A percentile compares a stretch with the other conserved stretches of the same genome.
These are phyloP conservation scores for Ophiostoma perfectum DNA, from an alignment of 2,329 filamentous ascomycete species.

Conservation along the genomic window DNA sequence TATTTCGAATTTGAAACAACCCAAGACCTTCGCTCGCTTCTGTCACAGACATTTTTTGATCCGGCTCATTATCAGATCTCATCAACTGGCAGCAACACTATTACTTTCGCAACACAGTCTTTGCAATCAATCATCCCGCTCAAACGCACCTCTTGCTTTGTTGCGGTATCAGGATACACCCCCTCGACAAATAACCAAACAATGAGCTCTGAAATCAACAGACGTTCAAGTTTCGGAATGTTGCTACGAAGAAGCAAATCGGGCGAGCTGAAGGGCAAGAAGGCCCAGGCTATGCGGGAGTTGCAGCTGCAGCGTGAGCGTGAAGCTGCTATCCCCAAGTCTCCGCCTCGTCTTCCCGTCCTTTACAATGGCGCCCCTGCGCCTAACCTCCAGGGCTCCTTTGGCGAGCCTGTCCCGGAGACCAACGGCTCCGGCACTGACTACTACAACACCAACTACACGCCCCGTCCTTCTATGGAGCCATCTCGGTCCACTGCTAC, in stretches of 20 bases:
- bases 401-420: constrained; percentile 55
- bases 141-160: neutral
- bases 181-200: constrained; percentile 28
- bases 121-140: neutral
- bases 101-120: neutral
- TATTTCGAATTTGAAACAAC: neutral
- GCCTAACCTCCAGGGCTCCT: constrained; percentile 40
- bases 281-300: constrained; percentile 50
- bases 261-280: constrained; percentile 59
- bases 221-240: constrained; percentile 48
- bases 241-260: constrained; percentile 65
- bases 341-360: constrained; percentile 48
- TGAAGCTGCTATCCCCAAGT: constrained; percentile 42
- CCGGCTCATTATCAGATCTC: neutral
- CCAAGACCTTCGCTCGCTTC: neutral
- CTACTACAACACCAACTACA: constrained; percentile 27
- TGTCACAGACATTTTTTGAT: neutral
- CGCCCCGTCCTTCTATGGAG: constrained; percentile 50
- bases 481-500: constrained; percentile 41
- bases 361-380: constrained; percentile 45
- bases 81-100: neutral
- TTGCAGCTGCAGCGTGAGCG: constrained; percentile 49
- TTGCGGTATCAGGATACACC: constrained; percentile 1
- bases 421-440: constrained; percentile 14
- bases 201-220: constrained; percentile 33